Base-by-base conservation (phyloP, 257 asterid genomes). In the Solanum appendiculatum region DNA sequence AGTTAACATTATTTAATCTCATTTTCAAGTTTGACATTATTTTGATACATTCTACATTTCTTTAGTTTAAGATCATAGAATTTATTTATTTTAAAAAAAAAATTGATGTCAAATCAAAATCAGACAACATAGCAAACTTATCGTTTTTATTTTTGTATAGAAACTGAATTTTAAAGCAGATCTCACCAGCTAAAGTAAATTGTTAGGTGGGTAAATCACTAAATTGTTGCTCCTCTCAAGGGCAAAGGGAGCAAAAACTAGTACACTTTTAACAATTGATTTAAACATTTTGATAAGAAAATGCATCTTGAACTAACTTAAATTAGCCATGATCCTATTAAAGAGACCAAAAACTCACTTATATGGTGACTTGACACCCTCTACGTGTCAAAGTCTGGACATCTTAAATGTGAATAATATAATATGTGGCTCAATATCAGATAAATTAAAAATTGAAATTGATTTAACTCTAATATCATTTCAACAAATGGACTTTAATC, bases 1-100 rank as follows among this genome's bases (percentile, higher is more conserved):
- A 75, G 58, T 75, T 75, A 58, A 27, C 33, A n/a, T 74, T 39
- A 39, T 74, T 39, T 70, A 33, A 70, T 70, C 42, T 70, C 25
- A 54, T 54, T 54, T 1, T 54, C n/a, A n/a, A n/a, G n/a, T n/a
- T n/a, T n/a, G n/a, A n/a, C n/a, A n/a, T n/a, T n/a, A 54, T 54
- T 54, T 1, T 54, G 1, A 7, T 20, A 1, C 5, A 4, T 54
- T 20, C 0, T 20, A 54, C 0, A 20, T 6, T 54, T 54, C 34
- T 20, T 54, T 54, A 7, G 11, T 54, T 0, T 54, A 54, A 54
- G 25, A 54, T 54, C 2, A 54, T 25, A 54, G 6, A 54, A 54
- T 54, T 54, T 54, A 54, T 54, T 54, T 18, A 54, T 8, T 54
- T 54, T 33, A 1, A 33, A 33, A 33, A 33, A 20, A 54, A 18